Conservation (phyloP, 176 grass and related monocot species). For the Carex parvula region DNA sequence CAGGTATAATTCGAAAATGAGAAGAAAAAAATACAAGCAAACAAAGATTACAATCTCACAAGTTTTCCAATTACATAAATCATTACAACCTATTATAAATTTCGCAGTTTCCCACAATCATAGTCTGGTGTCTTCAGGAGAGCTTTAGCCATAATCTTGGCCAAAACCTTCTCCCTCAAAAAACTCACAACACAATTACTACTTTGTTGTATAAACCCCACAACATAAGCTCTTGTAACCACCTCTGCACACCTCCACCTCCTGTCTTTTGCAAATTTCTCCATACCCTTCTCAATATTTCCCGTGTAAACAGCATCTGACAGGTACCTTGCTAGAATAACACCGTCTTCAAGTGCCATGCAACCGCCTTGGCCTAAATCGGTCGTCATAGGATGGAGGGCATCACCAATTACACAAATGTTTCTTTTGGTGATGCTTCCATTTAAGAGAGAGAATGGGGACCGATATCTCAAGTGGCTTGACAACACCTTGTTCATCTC, state of each 20-base stretch:
- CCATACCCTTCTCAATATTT: constrained; percentile 31
- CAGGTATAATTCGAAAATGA: neutral
- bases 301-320: constrained; percentile 29
- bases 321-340: constrained; percentile 48
- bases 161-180: constrained; percentile 43
- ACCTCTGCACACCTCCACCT: constrained; percentile 59
- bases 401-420: constrained; percentile 66
- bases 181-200: constrained; percentile 22
- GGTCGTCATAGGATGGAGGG: constrained; percentile 82
- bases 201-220: constrained; percentile 52
- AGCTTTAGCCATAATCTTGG: constrained; percentile 12
- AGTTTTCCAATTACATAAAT: neutral
- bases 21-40: too few relatives aligned
- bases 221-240: constrained; percentile 18
- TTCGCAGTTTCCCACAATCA: constrained; percentile 39
- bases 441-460: constrained; percentile 38
- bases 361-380: constrained; percentile 77
- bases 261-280: constrained; percentile 39
- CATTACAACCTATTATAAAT: neutral
- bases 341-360: constrained; percentile 64
- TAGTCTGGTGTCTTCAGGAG: constrained; percentile 34
- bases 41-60: neutral
- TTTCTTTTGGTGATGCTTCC: constrained; percentile 48
- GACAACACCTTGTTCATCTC: constrained; percentile 42
- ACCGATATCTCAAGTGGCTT: constrained; percentile 39